Base-by-base conservation (phyloP, 2,329 filamentous ascomycete species). In the Fusarium poae region DNA sequence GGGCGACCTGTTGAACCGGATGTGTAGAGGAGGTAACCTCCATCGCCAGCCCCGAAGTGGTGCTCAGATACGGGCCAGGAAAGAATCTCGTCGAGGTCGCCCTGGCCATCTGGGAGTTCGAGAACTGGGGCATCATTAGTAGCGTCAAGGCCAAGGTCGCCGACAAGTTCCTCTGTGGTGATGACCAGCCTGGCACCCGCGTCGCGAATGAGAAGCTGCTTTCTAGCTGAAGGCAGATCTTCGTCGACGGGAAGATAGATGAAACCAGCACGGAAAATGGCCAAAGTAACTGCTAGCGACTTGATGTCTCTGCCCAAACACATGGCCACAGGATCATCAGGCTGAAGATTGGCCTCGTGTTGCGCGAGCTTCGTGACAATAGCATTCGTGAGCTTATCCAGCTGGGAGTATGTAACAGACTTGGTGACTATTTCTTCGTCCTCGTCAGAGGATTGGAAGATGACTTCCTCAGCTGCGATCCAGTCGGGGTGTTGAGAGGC, bases 21-120 rank as follows among this genome's bases (percentile, higher is more conserved):
- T 0, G 65, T 68, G 6, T 67, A 67, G 12, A 67, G 64, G 2
- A 67, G 65, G 30, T 67, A 67, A 3, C 65, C 65, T 1, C 64
- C 64, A 10, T 32, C 2, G 0, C 57, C 13, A 5, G 16, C 6
- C 2, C 6, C 1, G 0, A 21, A 11, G 1, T 6, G 8, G 3
- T 15, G 18, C 1, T 62, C n/a, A 7, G 23, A 21, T 2, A 21
- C 4, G 2, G 46, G 25, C 52, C 64, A 59, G 2, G 64, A 16
- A 0, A 13, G 2, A 0, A 58, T 30, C 0, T 1, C 4, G 0
- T 58, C 29, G 1, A 54, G 8, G n/a, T 29, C 29, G 3, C 15
- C 37, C 1, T 29, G 7, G 0, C 7, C 18, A 1, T 65, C 35
- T 0, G 52, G 48, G 3, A 67, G 25, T 0, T 29, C 0, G 5